These are phyloP conservation scores for Picochlorum sp. DNA, from an alignment of 139 green algal genomes.

Conservation along the genomic window DNA sequence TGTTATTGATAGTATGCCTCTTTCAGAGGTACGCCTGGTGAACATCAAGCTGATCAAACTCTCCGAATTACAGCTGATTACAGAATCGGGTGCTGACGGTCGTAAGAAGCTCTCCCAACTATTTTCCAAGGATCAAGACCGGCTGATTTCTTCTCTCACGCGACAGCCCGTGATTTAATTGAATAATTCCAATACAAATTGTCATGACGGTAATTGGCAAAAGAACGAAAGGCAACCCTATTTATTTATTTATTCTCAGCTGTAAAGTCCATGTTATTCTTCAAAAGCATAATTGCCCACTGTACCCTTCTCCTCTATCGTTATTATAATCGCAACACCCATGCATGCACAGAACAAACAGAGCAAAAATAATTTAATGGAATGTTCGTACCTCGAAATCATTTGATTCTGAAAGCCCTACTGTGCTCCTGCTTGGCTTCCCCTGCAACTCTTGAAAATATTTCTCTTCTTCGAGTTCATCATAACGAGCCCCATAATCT, in stretches of 20 bases:
- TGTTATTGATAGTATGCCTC: conserved; percentile 31
- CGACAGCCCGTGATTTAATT: neutral
- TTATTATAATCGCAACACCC: too few species aligned
- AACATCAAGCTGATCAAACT: conserved; percentile 55
- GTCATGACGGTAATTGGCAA: too few species aligned
- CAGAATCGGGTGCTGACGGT: conserved; percentile 33
- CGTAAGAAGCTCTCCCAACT: conserved; percentile 27
- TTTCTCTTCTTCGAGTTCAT: neutral
- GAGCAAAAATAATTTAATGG: too few species aligned
- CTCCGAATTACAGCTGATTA: conserved; percentile 42
- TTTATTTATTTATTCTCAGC: too few species aligned
- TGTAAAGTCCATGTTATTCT: too few species aligned
- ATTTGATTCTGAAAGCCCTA: too few species aligned
- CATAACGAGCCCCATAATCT: neutral
- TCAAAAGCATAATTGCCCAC: too few species aligned
- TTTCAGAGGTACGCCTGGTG: conserved; percentile 45
- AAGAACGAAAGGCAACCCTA: too few species aligned
- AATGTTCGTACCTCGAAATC: too few species aligned
- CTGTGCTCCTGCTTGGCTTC: neutral
- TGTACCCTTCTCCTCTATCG: too few species aligned
- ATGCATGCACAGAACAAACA: too few species aligned
- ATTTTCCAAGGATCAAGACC: conserved; percentile 9
- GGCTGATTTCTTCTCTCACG: conserved; percentile 24
- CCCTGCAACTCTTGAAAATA: neutral
- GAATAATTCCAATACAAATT: neutral